Percentiles rank a stretch among this genome's conserved stretches.
Evolutionary conservation across 148 eudicot genomes (phyloP).

Genomic region (Tetragonia tetragonoides): DNA sequence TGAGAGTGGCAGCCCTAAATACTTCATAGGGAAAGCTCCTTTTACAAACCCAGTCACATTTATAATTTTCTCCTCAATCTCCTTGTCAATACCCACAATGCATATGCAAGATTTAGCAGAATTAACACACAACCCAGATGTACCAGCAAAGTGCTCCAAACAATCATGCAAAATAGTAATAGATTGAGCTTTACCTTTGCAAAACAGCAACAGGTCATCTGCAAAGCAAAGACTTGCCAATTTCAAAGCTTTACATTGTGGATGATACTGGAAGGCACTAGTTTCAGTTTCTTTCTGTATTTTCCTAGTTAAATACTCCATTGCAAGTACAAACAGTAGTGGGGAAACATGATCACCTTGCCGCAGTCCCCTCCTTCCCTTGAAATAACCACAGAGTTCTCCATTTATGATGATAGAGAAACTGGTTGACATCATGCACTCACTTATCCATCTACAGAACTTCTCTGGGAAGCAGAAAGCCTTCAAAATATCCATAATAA

Average conservation of each 20-base stretch:
- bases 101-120: background rate
- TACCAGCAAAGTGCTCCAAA: background rate
- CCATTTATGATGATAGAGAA: background rate
- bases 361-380: background rate
- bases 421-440: background rate
- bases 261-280: background rate
- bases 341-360: background rate
- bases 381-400: background rate
- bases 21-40: background rate
- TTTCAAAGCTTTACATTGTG: background rate
- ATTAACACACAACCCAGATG: background rate
- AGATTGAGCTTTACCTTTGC: background rate
- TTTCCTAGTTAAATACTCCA: background rate
- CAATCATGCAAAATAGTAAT: background rate
- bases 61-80: background rate
- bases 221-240: background rate
- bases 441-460: too few relatives aligned
- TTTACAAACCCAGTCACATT: background rate
- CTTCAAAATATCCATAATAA: too few relatives aligned
- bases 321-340: background rate
- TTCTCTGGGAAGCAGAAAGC: too few relatives aligned
- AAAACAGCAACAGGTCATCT: background rate
- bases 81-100: background rate
- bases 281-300: background rate
- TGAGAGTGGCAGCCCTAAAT: background rate